A percentile compares a stretch with the other conserved stretches of the same genome.
Evolutionary conservation across 2,329 filamentous ascomycete species (phyloP).

Genomic region (Botrytis hyacinthi): DNA sequence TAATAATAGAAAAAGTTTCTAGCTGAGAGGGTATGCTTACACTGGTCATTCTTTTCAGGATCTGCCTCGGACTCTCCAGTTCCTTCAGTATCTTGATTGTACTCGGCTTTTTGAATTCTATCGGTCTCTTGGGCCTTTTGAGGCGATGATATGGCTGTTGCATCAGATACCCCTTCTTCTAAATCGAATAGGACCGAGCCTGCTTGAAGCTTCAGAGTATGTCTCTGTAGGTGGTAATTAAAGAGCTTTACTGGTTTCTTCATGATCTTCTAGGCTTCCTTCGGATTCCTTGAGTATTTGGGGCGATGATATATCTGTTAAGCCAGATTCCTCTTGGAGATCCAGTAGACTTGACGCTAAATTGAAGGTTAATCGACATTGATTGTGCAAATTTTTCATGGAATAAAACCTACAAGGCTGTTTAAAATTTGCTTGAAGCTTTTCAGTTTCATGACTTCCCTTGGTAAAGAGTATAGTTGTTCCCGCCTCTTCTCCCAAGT

Average conservation of each 20-base stretch:
- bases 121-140: neutral
- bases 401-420: neutral
- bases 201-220: neutral
- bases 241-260: neutral
- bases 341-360: neutral
- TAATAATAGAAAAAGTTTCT: neutral
- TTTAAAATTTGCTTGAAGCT: neutral
- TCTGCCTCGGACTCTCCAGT: neutral
- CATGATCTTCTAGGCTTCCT: neutral
- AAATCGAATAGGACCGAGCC: neutral
- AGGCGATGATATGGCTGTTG: neutral
- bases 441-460: neutral
- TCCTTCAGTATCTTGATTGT: neutral
- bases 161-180: neutral
- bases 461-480: neutral
- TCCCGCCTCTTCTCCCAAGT: neutral
- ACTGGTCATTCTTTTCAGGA: neutral
- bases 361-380: neutral
- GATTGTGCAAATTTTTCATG: accelerated
- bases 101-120: too few relatives aligned
- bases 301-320: neutral
- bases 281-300: neutral
- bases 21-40: neutral
- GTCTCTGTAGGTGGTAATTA: neutral
- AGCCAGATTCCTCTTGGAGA: neutral